Percentiles rank a stretch among this genome's conserved stretches.
Conservation (phyloP, 2,329 filamentous ascomycete genomes). For the Teratosphaeria destructans region DNA sequence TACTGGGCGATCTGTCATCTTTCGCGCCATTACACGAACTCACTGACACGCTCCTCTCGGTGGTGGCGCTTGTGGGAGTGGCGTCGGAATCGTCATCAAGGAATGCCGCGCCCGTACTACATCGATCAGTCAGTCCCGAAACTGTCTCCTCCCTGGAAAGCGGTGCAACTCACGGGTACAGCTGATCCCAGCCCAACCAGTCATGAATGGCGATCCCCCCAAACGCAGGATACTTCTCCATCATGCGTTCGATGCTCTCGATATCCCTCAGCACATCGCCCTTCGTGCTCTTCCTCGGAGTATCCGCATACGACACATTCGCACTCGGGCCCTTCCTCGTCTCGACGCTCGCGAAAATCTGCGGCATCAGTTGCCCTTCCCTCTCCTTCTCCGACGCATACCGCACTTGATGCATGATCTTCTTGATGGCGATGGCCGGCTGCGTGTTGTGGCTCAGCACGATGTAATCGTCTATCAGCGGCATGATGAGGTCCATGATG, state of each 20-base stretch:
- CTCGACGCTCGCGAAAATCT: slow-evolving; percentile 1
- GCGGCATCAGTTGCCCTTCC: neutral
- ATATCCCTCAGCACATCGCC: neutral
- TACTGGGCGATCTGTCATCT: neutral
- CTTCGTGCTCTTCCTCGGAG: neutral
- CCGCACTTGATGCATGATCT: slow-evolving; percentile 2
- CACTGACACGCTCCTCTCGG: neutral
- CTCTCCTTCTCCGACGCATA: slow-evolving; percentile 1
- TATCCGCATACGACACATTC: slow-evolving; percentile 1
- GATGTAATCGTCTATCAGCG: slow-evolving; percentile 8
- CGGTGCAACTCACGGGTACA: neutral
- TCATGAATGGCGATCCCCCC: slow-evolving; percentile 3
- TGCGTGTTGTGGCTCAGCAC: slow-evolving; percentile 9
- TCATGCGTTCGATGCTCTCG: neutral
- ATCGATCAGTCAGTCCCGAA: neutral
- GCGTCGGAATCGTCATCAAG: neutral
- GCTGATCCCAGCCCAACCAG: neutral
- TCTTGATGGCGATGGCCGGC: slow-evolving; percentile 1
- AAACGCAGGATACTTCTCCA: slow-evolving; percentile 2
- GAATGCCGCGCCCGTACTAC: neutral
- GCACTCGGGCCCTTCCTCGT: neutral
- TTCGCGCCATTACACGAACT: neutral
- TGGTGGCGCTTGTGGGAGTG: neutral
- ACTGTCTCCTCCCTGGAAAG: neutral
- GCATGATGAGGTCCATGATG: slow-evolving; percentile 10